Evolutionary conservation across 2,329 filamentous ascomycete species (phyloP), one percentile per base, ranked within the genome.

Genomic region (Ceratocystis alfenasii): DNA sequence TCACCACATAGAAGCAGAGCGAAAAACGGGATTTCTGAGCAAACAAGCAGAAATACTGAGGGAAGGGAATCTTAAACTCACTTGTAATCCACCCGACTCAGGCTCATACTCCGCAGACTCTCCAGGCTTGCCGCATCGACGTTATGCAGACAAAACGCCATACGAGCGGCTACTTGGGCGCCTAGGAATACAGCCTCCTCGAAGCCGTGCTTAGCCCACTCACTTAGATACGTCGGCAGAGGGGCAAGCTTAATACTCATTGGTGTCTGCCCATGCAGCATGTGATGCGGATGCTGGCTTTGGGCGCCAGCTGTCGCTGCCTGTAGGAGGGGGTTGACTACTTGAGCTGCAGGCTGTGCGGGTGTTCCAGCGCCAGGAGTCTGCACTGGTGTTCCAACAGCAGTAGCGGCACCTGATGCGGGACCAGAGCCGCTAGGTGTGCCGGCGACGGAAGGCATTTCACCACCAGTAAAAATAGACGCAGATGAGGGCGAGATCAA

Each of bases 401-500:
- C 93, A 0, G 93, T 97, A 53, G 53, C 82, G 69, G 78, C 82
- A 70, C 78, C 81, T 1, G 89, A 90, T 0, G 94, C 95, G 1
- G 93, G 97, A 75, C 95, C 93, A n/a, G 90, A 85, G 44, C 93
- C 93, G 0, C 93, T 97, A 1, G 94, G 94, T 0, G 94, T 97
- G 36, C 89, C 91, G 73, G 96, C 84, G 76, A 94, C 93, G 7
- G 91, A 96, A 6, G 94, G 94, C 46, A 97, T 85, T 75, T 99
- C 94, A 45, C 61, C 53, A 33, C 50, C 53, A 25, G 91, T 96
- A 80, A 97, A 97, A 72, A 97, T 97, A 53, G 92, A 96, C 63
- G 90, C 91, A 1, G 90, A 93, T 33, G 88, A 92, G 0, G 94
- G 94, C 1, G 92, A 95, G 70, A 99, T 86, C 65, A 96, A 83